Conservation (phyloP, 805 yeast genomes). For the Metahyphopichia silvanorum region DNA sequence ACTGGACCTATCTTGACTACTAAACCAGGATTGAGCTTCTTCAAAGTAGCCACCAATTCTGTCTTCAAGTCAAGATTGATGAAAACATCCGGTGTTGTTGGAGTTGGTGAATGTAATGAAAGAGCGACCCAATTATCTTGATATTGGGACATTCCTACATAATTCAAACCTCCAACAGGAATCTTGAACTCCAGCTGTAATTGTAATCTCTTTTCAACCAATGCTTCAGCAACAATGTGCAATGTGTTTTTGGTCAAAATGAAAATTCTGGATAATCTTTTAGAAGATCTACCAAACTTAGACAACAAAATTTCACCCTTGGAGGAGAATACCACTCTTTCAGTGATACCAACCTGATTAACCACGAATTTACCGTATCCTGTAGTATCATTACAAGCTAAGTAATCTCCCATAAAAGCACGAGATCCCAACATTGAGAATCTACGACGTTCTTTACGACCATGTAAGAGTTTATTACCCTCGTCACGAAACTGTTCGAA, state of each 20-base stretch:
- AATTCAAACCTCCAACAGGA: constrained; percentile 55
- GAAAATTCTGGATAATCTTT: constrained; percentile 68
- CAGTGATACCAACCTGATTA: constrained; percentile 66
- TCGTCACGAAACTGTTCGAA: constrained; percentile 81
- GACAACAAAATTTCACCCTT: constrained; percentile 79
- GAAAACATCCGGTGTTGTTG: constrained; percentile 69
- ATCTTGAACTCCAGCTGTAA: constrained; percentile 64
- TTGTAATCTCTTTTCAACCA: constrained; percentile 54
- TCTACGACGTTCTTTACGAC: constrained; percentile 84
- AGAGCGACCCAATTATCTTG: constrained; percentile 94
- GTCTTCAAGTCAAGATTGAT: constrained; percentile 84
- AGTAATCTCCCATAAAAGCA: constrained; percentile 91
- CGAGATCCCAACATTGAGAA: constrained; percentile 85
- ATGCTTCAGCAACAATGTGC: constrained; percentile 69
- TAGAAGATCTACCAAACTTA: constrained; percentile 91
- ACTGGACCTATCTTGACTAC: constrained; percentile 66
- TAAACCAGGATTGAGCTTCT: constrained; percentile 55
- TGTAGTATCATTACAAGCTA: constrained; percentile 70
- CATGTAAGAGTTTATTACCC: constrained; percentile 68
- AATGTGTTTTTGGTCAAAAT: constrained; percentile 62
- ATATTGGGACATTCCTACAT: constrained; percentile 64
- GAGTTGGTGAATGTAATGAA: constrained; percentile 45
- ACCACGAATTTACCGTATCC: constrained; percentile 75
- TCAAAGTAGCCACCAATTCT: constrained; percentile 75
- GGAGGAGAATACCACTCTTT: constrained; percentile 69